Evolutionary conservation across 768 basidiomycete genomes (phyloP).

Genomic region (Boletus barrowsii): DNA sequence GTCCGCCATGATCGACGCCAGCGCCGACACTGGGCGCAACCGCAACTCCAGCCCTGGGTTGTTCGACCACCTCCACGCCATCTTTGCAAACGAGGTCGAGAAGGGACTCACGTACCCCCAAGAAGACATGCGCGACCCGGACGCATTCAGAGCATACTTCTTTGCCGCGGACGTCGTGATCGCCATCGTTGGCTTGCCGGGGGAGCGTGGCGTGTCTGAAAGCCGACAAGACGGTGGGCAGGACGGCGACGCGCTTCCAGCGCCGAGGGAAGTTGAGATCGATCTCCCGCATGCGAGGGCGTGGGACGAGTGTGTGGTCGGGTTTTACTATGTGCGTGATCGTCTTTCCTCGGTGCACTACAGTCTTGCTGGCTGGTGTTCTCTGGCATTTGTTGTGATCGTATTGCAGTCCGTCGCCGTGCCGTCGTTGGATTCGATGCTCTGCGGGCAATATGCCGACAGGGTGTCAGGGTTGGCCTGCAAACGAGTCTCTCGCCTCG

Average conservation of each 20-base stretch:
- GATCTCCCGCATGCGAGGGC: conserved; percentile 44
- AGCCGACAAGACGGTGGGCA: neutral
- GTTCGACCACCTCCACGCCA: conserved; percentile 53
- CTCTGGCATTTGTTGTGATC: no score
- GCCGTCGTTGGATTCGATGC: neutral
- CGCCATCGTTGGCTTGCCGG: conserved; percentile 40
- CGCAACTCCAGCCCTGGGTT: conserved; percentile 38
- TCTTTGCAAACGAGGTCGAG: conserved; percentile 74
- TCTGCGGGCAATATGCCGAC: neutral
- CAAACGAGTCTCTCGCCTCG: neutral
- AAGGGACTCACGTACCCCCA: conserved; percentile 85
- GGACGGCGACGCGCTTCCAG: neutral
- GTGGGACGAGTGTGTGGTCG: conserved; percentile 72
- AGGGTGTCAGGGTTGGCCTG: neutral
- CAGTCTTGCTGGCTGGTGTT: neutral
- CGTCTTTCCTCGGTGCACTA: neutral
- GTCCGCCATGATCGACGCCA: conserved; percentile 12
- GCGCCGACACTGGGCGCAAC: no score
- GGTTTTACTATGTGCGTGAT: conserved; percentile 70
- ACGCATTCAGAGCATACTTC: conserved; percentile 71
- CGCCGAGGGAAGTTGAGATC: conserved; percentile 16
- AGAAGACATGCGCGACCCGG: conserved; percentile 52
- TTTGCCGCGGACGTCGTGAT: conserved; percentile 75
- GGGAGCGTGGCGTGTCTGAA: neutral
- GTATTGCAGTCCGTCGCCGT: neutral